These are phyloP conservation scores for Xylaria sp. DNA, from an alignment of 2,329 filamentous ascomycete species.

Conservation along the genomic window DNA sequence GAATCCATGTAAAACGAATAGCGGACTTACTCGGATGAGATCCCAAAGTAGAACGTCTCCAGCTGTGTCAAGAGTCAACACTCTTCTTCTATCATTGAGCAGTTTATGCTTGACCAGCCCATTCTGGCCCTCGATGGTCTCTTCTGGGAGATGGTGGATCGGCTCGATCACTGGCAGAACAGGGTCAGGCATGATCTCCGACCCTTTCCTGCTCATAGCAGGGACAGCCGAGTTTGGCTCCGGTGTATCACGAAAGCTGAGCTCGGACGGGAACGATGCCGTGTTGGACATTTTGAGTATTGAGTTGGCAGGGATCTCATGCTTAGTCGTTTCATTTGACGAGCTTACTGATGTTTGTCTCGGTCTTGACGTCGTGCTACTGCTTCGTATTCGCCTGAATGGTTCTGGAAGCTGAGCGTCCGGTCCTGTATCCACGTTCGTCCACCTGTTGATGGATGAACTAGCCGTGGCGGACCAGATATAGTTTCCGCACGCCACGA, in stretches of 20 bases:
- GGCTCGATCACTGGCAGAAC: conserved; percentile 65
- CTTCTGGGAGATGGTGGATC: conserved; percentile 74
- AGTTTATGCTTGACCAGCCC: conserved; percentile 93
- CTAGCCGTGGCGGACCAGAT: conserved; percentile 92
- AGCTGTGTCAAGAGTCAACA: conserved; percentile 91
- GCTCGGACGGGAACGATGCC: conserved; percentile 74
- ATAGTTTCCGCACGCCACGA: conserved; percentile 75
- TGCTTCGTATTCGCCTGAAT: conserved; percentile 58
- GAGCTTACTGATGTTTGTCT: conserved; percentile 50
- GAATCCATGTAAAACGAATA: neutral
- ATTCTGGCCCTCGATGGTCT: conserved; percentile 93
- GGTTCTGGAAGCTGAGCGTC: conserved; percentile 72
- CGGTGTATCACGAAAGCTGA: conserved; percentile 57
- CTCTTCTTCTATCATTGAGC: conserved; percentile 88
- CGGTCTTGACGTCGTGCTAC: conserved; percentile 53
- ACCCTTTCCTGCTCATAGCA: conserved; percentile 62
- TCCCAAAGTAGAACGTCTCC: conserved; percentile 97
- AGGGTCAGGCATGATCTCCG: conserved; percentile 64
- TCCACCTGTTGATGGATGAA: conserved; percentile 93
- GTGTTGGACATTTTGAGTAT: conserved; percentile 87
- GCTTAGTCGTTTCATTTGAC: conserved; percentile 55
- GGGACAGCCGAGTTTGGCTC: conserved; percentile 60
- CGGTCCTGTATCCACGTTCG: conserved; percentile 81
- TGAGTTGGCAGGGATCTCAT: conserved; percentile 79
- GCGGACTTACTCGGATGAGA: conserved; percentile 76